phyloP scores from a whole-genome alignment of 225 moss, liverwort and hornwort species.

The Antitrichia curtipendula region DNA sequence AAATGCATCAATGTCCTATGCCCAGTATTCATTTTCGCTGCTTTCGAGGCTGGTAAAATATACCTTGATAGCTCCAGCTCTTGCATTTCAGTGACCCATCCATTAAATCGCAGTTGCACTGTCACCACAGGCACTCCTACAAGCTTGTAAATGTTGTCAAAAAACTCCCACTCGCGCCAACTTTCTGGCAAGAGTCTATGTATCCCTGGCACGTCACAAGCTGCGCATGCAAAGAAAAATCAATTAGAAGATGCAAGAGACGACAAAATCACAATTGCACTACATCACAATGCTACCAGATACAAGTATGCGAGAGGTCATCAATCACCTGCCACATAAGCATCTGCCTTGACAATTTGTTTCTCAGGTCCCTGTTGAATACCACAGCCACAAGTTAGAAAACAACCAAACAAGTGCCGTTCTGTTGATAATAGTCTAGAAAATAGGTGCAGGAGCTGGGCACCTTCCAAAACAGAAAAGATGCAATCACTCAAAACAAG shows the following conservation, averaged over 20 bases:
- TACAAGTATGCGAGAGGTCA: neutral
- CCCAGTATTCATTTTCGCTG: neutral
- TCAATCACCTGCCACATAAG: slow-evolving; percentile 70
- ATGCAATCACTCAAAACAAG: neutral
- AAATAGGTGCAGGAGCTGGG: neutral
- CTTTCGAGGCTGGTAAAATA: neutral
- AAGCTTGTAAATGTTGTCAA: slow-evolving; percentile 93
- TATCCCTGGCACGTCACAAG: slow-evolving; percentile 90
- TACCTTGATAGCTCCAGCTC: slow-evolving; percentile 84
- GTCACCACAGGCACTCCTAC: slow-evolving; percentile 92
- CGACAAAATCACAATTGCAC: neutral
- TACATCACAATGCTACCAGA: neutral
- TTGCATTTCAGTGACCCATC: slow-evolving; percentile 96
- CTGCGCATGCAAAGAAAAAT: slow-evolving; percentile 15
- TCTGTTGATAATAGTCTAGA: neutral
- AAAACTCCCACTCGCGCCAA: slow-evolving; percentile 76
- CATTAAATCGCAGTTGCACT: slow-evolving; percentile 90
- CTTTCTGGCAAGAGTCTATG: slow-evolving; percentile 60
- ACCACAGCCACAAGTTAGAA: neutral
- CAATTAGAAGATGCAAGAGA: neutral
- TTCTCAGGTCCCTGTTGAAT: slow-evolving; percentile 55
- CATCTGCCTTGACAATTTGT: slow-evolving; percentile 74
- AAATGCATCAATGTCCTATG: neutral
- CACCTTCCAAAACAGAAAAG: neutral
- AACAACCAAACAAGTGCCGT: neutral